phyloP scores from a whole-genome alignment of 2,329 filamentous ascomycete species.

The Scortechinia acanthostroma region DNA sequence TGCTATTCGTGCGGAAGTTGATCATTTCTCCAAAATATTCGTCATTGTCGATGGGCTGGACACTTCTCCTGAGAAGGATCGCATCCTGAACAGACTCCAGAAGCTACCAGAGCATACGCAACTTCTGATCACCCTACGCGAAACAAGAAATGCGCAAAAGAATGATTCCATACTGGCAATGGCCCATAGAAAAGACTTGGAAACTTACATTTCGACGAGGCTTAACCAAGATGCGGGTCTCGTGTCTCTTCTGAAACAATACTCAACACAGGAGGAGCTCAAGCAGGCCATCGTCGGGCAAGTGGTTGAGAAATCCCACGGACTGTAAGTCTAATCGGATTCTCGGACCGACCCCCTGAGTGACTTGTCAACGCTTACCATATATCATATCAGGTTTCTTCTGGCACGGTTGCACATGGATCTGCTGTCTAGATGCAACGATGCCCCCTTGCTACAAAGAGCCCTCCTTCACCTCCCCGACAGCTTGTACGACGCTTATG shows the following conservation, averaged over 20 bases:
- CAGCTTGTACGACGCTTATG: background rate
- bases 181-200: slow-evolving; percentile 10
- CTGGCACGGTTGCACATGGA: slow-evolving; percentile 17
- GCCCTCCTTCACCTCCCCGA: background rate
- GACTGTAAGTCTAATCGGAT: slow-evolving; percentile 11
- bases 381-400: slow-evolving; percentile 12
- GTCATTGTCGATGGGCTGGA: slow-evolving; percentile 19
- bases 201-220: slow-evolving; percentile 8
- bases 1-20: slow-evolving; percentile 18
- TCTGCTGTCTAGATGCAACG: slow-evolving; percentile 12
- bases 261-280: slow-evolving; percentile 5
- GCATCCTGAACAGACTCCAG: slow-evolving; percentile 15
- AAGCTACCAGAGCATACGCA: slow-evolving; percentile 19
- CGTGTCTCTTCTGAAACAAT: background rate
- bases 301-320: slow-evolving; percentile 14
- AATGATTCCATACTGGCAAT: slow-evolving; percentile 8
- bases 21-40: slow-evolving; percentile 16
- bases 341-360: background rate
- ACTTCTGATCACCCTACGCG: slow-evolving; percentile 16
- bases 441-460: slow-evolving; percentile 5
- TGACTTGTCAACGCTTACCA: background rate
- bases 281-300: slow-evolving; percentile 8
- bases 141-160: slow-evolving; percentile 7
- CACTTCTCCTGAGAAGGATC: slow-evolving; percentile 15
- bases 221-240: slow-evolving; percentile 9